Evolutionary conservation across 768 basidiomycete species (phyloP).

Genomic region (Dioszegia crocea): DNA sequence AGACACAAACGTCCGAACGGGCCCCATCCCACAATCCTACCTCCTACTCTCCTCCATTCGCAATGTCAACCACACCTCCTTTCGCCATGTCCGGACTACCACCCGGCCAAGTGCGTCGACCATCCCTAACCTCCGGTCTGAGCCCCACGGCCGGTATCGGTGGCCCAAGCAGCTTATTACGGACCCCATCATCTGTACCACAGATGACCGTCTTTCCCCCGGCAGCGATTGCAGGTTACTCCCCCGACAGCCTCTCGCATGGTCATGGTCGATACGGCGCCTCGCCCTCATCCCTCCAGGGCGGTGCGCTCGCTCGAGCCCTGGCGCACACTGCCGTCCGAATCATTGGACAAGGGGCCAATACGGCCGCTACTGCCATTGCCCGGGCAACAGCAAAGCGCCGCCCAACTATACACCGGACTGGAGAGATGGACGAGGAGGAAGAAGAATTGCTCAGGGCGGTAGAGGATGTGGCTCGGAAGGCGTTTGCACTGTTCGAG

Average conservation of each 20-base stretch:
- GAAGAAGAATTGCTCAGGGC: conserved; percentile 76
- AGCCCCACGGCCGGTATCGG: background rate
- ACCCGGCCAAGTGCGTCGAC: background rate
- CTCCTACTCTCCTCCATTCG: conserved; percentile 49
- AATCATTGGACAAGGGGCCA: conserved; percentile 47
- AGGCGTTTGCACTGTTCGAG: conserved; percentile 85
- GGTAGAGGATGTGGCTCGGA: conserved; percentile 89
- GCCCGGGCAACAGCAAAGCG: conserved; percentile 27
- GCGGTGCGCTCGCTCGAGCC: conserved; percentile 49
- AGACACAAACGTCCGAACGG: background rate
- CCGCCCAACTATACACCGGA: conserved; percentile 29
- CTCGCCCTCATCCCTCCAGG: conserved; percentile 44
- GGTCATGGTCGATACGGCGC: conserved; percentile 29
- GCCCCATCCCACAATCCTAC: conserved; percentile 12
- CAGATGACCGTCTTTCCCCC: conserved; percentile 35
- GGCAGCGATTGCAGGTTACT: conserved; percentile 17
- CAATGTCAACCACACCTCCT: conserved; percentile 49
- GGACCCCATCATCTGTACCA: conserved; percentile 19
- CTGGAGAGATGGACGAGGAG: conserved; percentile 32
- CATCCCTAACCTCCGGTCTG: background rate
- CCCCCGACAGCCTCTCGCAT: conserved; percentile 25
- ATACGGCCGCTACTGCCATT: conserved; percentile 35
- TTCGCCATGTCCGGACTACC: conserved; percentile 44
- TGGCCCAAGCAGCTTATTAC: too few species aligned
- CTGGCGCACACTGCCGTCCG: conserved; percentile 51